A percentile compares a stretch with the other conserved stretches of the same genome.
Conservation (phyloP, 2,329 filamentous ascomycete species). For the Colletotrichum eremochloae region DNA sequence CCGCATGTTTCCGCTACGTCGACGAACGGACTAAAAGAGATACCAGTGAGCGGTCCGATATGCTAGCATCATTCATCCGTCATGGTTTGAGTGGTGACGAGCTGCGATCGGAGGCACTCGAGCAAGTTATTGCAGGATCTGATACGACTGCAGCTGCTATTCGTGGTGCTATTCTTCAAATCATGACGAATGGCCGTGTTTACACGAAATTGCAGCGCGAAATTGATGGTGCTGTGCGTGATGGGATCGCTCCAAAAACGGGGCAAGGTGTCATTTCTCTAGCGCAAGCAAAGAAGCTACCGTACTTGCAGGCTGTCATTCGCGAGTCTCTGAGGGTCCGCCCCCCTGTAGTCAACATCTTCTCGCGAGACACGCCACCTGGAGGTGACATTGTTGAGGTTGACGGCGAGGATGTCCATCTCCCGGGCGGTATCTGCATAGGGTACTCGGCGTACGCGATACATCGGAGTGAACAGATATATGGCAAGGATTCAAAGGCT, state of each 20-base stretch:
- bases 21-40: constrained; percentile 46
- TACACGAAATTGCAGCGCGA: constrained; percentile 59
- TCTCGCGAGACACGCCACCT: constrained; percentile 45
- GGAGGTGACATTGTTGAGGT: constrained; percentile 42
- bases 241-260: constrained; percentile 45
- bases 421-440: constrained; percentile 70
- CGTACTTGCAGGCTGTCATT: constrained; percentile 55
- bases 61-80: constrained; percentile 50
- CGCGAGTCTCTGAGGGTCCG: constrained; percentile 53
- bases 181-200: constrained; percentile 60
- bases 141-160: constrained; percentile 68
- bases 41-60: constrained; percentile 45
- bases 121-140: constrained; percentile 61
- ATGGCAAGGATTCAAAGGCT: constrained; percentile 66
- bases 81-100: constrained; percentile 47
- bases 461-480: constrained; percentile 68
- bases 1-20: constrained; percentile 47
- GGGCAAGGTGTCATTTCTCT: constrained; percentile 42
- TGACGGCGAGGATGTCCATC: constrained; percentile 43
- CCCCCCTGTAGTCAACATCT: constrained; percentile 45
- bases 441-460: constrained; percentile 73
- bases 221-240: constrained; percentile 50
- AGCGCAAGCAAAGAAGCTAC: constrained; percentile 49
- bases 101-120: constrained; percentile 49
- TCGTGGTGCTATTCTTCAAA: constrained; percentile 59